Conservation (phyloP, 1,139 yeast species). For the Geotrichum reessii region DNA sequence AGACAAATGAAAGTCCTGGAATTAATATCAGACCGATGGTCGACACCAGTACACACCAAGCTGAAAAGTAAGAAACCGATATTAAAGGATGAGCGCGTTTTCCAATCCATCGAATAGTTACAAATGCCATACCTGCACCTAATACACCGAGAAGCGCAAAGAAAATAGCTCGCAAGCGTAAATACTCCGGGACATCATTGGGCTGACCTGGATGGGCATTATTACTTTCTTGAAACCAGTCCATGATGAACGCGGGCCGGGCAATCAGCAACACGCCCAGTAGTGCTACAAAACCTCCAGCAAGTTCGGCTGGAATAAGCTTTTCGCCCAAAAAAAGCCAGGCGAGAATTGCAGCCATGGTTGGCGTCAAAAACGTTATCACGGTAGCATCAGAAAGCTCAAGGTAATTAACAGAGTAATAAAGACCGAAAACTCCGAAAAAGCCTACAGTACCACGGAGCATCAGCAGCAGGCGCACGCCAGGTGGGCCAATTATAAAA, state of each 20-base stretch:
- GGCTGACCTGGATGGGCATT: slow-evolving; percentile 8
- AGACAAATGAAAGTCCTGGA: slow-evolving; percentile 53
- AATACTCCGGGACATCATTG: slow-evolving; percentile 17
- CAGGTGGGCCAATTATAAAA: slow-evolving; percentile 68
- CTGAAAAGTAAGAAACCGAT: slow-evolving; percentile 71
- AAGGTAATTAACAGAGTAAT: slow-evolving; percentile 67
- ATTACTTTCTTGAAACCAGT: slow-evolving; percentile 12
- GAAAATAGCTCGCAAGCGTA: slow-evolving; percentile 45
- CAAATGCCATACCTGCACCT: slow-evolving; percentile 68
- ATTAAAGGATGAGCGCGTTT: slow-evolving; percentile 71
- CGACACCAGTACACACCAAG: slow-evolving; percentile 53
- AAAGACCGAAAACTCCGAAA: slow-evolving; percentile 69
- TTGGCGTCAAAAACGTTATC: slow-evolving; percentile 72
- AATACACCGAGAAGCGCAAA: slow-evolving; percentile 65
- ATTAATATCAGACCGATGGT: slow-evolving; percentile 48
- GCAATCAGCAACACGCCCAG: slow-evolving; percentile 77
- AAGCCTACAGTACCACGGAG: slow-evolving; percentile 74
- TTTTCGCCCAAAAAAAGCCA: slow-evolving; percentile 60
- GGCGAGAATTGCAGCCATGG: slow-evolving; percentile 71
- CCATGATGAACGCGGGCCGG: slow-evolving; percentile 65
- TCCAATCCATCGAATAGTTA: slow-evolving; percentile 69
- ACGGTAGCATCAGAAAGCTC: slow-evolving; percentile 76
- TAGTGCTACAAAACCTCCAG: slow-evolving; percentile 64
- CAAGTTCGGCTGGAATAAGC: slow-evolving; percentile 61
- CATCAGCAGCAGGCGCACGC: slow-evolving; percentile 49